Evolutionary conservation across 768 basidiomycete species (phyloP).

Genomic region (Amanita polypyramis): DNA sequence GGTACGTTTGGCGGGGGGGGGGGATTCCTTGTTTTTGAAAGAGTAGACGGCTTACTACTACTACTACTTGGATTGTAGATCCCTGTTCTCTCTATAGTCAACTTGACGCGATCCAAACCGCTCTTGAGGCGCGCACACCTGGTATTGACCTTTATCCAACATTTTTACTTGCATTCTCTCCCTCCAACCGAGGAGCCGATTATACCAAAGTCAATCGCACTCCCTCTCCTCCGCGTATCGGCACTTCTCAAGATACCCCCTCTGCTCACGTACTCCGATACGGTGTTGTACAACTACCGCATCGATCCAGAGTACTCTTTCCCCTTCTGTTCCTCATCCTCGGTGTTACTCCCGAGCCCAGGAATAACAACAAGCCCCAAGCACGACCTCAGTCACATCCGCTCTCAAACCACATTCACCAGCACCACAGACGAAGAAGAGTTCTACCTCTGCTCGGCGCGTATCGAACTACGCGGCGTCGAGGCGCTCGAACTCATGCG

Average conservation of each 20-base stretch:
- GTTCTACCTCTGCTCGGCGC: constrained; percentile 84
- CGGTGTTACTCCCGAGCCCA: neutral
- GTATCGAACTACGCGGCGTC: constrained; percentile 85
- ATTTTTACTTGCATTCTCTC: constrained; percentile 71
- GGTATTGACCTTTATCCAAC: constrained; percentile 66
- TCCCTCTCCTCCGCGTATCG: constrained; percentile 71
- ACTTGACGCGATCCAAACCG: constrained; percentile 39
- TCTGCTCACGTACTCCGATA: constrained; percentile 86
- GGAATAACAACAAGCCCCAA: neutral
- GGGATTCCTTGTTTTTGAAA: no score
- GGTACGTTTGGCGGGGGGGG: neutral
- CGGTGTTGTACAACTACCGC: constrained; percentile 85
- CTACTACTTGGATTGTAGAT: constrained; percentile 37
- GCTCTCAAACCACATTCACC: constrained; percentile 67
- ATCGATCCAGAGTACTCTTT: constrained; percentile 14
- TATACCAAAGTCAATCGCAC: constrained; percentile 65
- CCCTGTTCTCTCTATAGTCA: constrained; percentile 35
- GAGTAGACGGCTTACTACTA: neutral
- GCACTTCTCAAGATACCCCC: constrained; percentile 74
- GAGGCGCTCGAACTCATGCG: constrained; percentile 82
- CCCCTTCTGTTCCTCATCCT: neutral
- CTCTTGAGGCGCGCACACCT: constrained; percentile 67
- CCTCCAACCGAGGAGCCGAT: constrained; percentile 37
- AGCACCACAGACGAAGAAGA: constrained; percentile 74
- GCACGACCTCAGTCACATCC: constrained; percentile 52